These are phyloP conservation scores for Eutrema heterophyllum DNA, from an alignment of 345 rosid species.

Conservation along the genomic window DNA sequence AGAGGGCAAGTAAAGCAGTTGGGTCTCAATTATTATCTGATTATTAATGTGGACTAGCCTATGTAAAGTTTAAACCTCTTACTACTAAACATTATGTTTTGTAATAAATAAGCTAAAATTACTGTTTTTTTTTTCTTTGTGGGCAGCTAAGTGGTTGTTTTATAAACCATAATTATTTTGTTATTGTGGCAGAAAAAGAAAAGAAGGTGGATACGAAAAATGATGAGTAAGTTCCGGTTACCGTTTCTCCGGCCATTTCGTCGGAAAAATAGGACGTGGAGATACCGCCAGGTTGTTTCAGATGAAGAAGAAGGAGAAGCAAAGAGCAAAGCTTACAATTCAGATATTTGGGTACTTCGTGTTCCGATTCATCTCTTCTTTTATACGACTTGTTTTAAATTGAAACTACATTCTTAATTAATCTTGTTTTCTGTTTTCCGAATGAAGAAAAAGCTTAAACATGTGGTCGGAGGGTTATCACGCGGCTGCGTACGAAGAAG, in stretches of 20 bases:
- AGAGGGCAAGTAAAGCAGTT: background rate
- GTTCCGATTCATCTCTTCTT: background rate
- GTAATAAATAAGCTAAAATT: too few species aligned
- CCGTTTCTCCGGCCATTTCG: slow-evolving; percentile 8
- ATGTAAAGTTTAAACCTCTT: background rate
- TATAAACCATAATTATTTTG: background rate
- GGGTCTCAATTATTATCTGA: background rate
- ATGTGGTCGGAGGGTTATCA: slow-evolving; percentile 23
- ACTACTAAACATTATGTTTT: background rate
- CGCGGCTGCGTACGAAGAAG: slow-evolving; percentile 23
- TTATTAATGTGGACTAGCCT: background rate
- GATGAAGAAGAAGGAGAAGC: slow-evolving; percentile 24
- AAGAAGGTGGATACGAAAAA: slow-evolving; percentile 15
- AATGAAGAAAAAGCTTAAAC: slow-evolving; percentile 22
- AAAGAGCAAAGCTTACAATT: slow-evolving; percentile 6
- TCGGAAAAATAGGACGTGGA: slow-evolving; percentile 14
- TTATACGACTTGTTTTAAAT: background rate
- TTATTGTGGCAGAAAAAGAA: slow-evolving; percentile 13
- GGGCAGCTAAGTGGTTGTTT: background rate
- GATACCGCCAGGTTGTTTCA: slow-evolving; percentile 16
- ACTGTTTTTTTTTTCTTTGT: background rate
- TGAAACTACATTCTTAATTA: background rate
- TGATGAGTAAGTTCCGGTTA: slow-evolving; percentile 20
- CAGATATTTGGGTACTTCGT: slow-evolving; percentile 24
- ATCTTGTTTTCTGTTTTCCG: background rate